These are phyloP conservation scores for Salvia hispanica DNA, from an alignment of 257 asterid species.

Conservation along the genomic window DNA sequence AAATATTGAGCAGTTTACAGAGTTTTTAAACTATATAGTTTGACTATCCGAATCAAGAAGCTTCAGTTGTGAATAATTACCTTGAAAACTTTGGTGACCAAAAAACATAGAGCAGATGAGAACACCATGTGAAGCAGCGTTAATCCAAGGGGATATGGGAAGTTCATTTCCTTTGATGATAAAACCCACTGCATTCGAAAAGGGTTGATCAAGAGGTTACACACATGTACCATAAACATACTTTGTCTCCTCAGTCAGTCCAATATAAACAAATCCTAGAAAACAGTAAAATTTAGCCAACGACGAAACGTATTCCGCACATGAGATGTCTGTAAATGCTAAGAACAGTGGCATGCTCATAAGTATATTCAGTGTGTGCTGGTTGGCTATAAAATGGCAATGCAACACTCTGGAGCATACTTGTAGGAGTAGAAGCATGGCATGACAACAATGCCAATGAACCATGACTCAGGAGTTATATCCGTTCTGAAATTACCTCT, in stretches of 20 bases:
- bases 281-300: background rate
- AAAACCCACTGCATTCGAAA: conserved; percentile 84
- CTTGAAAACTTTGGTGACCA: conserved; percentile 87
- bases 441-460: background rate
- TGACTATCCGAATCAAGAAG: conserved; percentile 15
- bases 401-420: background rate
- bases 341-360: background rate
- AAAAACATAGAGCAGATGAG: conserved; percentile 85
- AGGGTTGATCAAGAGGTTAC: conserved; percentile 30
- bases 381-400: background rate
- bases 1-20: conserved; percentile 20
- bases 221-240: conserved; percentile 3
- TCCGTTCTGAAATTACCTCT: background rate
- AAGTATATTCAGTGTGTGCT: background rate
- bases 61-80: conserved; percentile 42
- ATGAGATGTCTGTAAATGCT: background rate
- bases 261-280: conserved; percentile 8
- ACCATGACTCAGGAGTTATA: background rate
- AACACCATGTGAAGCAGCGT: conserved; percentile 97
- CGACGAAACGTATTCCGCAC: no score
- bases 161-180: conserved; percentile 88
- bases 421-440: background rate
- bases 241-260: background rate
- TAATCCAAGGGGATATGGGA: conserved; percentile 95
- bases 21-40: conserved; percentile 22